These are phyloP conservation scores for Ceratobasidium sp. DNA, from an alignment of 1,284 basidiomycete genomes.

Conservation along the genomic window DNA sequence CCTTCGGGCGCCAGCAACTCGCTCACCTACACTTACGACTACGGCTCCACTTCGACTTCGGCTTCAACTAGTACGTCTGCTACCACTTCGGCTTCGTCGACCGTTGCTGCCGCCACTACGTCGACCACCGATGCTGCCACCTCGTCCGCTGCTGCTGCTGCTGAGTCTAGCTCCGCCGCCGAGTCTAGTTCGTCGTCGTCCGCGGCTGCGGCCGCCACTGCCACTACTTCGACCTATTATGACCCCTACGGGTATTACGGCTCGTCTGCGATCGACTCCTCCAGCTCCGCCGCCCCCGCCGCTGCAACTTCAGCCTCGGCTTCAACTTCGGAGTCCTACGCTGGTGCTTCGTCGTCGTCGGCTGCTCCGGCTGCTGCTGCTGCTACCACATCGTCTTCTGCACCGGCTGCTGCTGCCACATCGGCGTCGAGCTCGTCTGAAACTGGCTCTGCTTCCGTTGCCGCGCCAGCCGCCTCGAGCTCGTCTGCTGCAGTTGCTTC, in stretches of 20 bases:
- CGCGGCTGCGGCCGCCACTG: no score
- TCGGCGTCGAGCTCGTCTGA: no score
- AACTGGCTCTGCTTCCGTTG: no score
- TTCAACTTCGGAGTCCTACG: not conserved
- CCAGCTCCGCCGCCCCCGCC: not conserved
- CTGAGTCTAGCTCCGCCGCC: no score
- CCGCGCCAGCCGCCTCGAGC: no score
- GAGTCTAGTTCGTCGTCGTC: no score
- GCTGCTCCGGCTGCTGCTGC: no score
- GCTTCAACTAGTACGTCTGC: not conserved
- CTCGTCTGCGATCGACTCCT: no score
- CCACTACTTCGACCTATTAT: not conserved
- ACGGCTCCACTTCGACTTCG: not conserved
- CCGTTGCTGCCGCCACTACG: not conserved
- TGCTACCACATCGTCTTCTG: no score
- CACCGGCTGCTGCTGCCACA: no score
- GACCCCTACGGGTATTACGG: not conserved
- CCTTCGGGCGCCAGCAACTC: not conserved
- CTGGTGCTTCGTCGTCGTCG: not conserved
- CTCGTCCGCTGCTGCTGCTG: not conserved
- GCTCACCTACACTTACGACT: not conserved
- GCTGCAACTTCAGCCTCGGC: not conserved
- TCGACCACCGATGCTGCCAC: not conserved
- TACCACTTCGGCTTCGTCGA: not conserved
- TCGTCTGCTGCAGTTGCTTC: not conserved